These are phyloP conservation scores for Tagetes erecta DNA, from an alignment of 129 eudicot species.

Conservation along the genomic window DNA sequence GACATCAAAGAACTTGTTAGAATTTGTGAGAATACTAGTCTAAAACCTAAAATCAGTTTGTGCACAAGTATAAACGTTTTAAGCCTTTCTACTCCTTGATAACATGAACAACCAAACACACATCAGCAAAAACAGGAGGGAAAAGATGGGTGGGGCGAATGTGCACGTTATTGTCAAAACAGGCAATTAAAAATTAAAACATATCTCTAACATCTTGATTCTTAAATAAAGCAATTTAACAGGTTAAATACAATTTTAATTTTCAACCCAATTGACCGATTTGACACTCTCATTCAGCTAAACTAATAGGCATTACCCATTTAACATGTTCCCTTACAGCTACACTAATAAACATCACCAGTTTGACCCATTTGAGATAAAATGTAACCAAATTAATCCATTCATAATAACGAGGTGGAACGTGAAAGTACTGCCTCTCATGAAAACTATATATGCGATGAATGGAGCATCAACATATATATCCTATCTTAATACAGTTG, in stretches of 20 bases:
- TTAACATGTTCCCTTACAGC: background rate
- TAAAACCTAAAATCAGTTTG: slow-evolving; percentile 8
- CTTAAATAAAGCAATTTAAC: background rate
- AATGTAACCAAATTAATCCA: background rate
- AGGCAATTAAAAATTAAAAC: background rate
- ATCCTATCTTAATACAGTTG: slow-evolving; percentile 3
- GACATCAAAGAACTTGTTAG: slow-evolving; percentile 31
- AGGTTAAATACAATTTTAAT: background rate
- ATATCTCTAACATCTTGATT: background rate
- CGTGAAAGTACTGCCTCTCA: background rate
- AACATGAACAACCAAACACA: slow-evolving; percentile 10
- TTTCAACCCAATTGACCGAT: background rate
- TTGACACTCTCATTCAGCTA: background rate
- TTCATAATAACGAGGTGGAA: background rate
- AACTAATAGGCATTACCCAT: background rate
- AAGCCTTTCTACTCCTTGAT: slow-evolving; percentile 6
- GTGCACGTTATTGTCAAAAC: background rate
- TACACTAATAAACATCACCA: background rate
- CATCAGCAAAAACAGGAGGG: background rate
- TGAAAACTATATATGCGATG: background rate
- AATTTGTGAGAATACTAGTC: slow-evolving; percentile 27
- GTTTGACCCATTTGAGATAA: background rate
- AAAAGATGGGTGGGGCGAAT: background rate
- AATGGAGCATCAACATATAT: background rate
- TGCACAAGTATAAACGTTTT: slow-evolving; percentile 8